Evolutionary conservation across 768 basidiomycete genomes (phyloP).

Genomic region (Boletus eberwhitei): DNA sequence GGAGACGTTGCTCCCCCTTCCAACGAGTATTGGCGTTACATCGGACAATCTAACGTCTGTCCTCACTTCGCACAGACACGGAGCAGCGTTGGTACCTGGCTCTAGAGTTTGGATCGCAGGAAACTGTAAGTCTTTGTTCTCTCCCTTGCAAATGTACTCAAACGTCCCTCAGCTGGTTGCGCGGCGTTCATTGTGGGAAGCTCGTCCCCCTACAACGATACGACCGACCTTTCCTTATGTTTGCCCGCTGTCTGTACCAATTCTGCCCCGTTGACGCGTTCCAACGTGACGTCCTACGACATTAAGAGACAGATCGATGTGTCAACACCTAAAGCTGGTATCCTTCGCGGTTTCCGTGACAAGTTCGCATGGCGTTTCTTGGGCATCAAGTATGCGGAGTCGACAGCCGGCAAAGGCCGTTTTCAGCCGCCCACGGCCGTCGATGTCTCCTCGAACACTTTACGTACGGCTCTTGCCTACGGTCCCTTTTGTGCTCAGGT

Average conservation of each 20-base stretch:
- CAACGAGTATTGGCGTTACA: neutral
- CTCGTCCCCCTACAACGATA: neutral
- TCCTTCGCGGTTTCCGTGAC: slow-evolving; percentile 18
- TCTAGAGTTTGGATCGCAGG: slow-evolving; percentile 9
- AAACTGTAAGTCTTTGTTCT: neutral
- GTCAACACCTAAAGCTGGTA: slow-evolving; percentile 14
- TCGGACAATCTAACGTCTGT: neutral
- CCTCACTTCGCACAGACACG: slow-evolving; percentile 9
- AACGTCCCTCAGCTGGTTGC: neutral
- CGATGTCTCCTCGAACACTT: neutral
- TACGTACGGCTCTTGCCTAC: slow-evolving; percentile 6
- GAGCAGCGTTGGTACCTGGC: neutral
- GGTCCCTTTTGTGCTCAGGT: slow-evolving; percentile 21
- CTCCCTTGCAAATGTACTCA: neutral
- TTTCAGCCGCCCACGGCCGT: slow-evolving; percentile 14
- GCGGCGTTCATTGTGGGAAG: neutral
- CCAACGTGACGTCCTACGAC: slow-evolving; percentile 19
- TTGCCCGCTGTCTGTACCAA: slow-evolving; percentile 20
- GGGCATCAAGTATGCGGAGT: slow-evolving; percentile 13
- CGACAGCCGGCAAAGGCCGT: slow-evolving; percentile 3
- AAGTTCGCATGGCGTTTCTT: slow-evolving; percentile 19
- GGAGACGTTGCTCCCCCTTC: slow-evolving; percentile 4
- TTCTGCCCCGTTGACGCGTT: slow-evolving; percentile 18
- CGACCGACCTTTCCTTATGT: neutral
- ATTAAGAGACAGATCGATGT: slow-evolving; percentile 12